Conservation (phyloP, 2,329 filamentous ascomycete genomes). For the Alternaria sp. region DNA sequence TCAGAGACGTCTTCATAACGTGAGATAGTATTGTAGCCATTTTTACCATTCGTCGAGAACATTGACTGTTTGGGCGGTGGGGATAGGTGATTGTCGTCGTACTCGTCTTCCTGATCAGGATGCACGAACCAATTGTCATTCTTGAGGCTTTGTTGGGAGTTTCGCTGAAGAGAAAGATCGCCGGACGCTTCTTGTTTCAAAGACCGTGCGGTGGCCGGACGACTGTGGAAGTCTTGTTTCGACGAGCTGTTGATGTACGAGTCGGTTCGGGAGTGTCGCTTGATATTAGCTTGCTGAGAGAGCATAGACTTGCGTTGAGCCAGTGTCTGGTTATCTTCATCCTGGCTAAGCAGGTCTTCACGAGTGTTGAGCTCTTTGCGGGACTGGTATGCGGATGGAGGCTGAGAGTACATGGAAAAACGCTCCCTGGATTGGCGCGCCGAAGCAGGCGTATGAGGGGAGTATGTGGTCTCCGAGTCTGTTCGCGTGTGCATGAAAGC, state of each 20-base stretch:
- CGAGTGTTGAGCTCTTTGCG: slow-evolving; percentile 48
- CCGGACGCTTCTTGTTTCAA: slow-evolving; percentile 21
- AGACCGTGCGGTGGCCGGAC: slow-evolving; percentile 27
- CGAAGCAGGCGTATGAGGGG: slow-evolving; percentile 59
- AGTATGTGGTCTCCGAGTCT: slow-evolving; percentile 63
- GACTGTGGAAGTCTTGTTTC: slow-evolving; percentile 44
- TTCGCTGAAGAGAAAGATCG: slow-evolving; percentile 40
- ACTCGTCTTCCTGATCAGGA: slow-evolving; percentile 29
- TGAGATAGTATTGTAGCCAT: slow-evolving; percentile 41
- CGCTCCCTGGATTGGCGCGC: slow-evolving; percentile 63
- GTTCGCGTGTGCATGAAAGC: slow-evolving; percentile 85
- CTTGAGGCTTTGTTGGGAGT: slow-evolving; percentile 47
- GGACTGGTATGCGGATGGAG: slow-evolving; percentile 48
- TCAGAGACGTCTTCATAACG: slow-evolving; percentile 41
- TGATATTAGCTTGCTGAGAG: slow-evolving; percentile 45
- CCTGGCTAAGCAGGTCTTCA: slow-evolving; percentile 38
- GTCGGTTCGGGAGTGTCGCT: slow-evolving; percentile 38
- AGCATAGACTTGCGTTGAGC: slow-evolving; percentile 46
- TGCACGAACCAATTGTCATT: slow-evolving; percentile 60
- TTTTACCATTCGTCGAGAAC: slow-evolving; percentile 35
- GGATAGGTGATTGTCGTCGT: slow-evolving; percentile 21
- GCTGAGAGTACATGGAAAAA: slow-evolving; percentile 55
- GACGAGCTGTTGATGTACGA: slow-evolving; percentile 40
- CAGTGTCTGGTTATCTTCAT: slow-evolving; percentile 42
- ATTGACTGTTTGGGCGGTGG: slow-evolving; percentile 30